These are phyloP conservation scores for Xylaria longipes DNA, from an alignment of 495 filamentous ascomycete genomes.

Conservation along the genomic window DNA sequence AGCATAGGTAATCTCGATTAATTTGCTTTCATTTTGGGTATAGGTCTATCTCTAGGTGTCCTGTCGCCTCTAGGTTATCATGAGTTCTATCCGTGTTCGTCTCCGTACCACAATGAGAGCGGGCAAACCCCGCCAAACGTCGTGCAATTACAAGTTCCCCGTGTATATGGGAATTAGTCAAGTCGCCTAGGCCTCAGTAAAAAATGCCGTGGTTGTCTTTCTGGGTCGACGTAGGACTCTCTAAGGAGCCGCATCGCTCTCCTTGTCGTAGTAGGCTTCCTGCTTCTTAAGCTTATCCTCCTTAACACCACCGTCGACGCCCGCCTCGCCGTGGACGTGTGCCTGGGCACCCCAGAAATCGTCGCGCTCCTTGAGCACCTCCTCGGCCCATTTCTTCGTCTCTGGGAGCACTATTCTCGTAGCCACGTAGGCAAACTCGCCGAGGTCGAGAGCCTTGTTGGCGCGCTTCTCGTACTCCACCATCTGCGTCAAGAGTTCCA, in stretches of 20 bases:
- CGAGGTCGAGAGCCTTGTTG: slow-evolving; percentile 70
- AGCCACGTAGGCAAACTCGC: slow-evolving; percentile 83
- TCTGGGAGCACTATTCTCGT: slow-evolving; percentile 75
- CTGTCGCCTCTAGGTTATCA: background rate
- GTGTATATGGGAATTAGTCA: background rate
- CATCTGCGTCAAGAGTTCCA: slow-evolving; percentile 94
- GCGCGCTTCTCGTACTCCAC: slow-evolving; percentile 88
- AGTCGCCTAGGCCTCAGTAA: background rate
- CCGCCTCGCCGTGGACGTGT: slow-evolving; percentile 51
- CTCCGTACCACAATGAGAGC: background rate
- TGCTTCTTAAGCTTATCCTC: slow-evolving; percentile 44
- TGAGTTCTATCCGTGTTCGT: background rate
- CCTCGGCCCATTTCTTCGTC: slow-evolving; percentile 77
- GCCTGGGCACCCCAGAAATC: slow-evolving; percentile 67
- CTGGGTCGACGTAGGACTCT: background rate
- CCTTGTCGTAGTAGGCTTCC: slow-evolving; percentile 51
- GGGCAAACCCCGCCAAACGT: background rate
- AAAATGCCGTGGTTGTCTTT: background rate
- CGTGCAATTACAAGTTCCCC: background rate
- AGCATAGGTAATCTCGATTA: background rate
- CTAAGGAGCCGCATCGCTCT: slow-evolving; percentile 24
- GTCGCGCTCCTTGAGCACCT: slow-evolving; percentile 77
- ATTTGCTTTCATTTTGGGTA: slow-evolving; percentile 3
- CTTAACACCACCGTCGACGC: slow-evolving; percentile 47
- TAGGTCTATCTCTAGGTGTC: slow-evolving; percentile 16